Evolutionary conservation across 2,329 filamentous ascomycete genomes (phyloP).

Genomic region (Arthrobotrys sinensis): DNA sequence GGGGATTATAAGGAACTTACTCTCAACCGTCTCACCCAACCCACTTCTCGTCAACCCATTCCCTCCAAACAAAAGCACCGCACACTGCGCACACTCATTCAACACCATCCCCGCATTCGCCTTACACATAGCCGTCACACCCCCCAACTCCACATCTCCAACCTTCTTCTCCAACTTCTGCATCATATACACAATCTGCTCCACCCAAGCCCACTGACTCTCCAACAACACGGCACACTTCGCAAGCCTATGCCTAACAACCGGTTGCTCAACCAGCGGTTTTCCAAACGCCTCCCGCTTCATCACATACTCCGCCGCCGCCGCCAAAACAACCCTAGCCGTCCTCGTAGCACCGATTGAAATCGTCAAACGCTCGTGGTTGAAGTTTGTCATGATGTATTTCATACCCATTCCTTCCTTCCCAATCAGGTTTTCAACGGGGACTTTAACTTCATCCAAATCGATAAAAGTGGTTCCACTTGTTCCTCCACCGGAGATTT

Average conservation of each 20-base stretch:
- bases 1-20: constrained; percentile 69
- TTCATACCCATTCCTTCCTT: constrained; percentile 80
- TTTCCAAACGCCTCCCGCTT: constrained; percentile 79
- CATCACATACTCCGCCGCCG: constrained; percentile 76
- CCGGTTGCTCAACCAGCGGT: constrained; percentile 80
- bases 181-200: constrained; percentile 80
- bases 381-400: constrained; percentile 85
- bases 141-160: constrained; percentile 78
- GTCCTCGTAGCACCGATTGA: constrained; percentile 76
- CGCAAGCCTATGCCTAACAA: constrained; percentile 80
- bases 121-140: constrained; percentile 80
- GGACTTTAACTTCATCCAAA: constrained; percentile 81
- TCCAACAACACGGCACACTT: constrained; percentile 79
- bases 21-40: constrained; percentile 79
- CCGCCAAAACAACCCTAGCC: constrained; percentile 74
- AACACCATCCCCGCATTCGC: constrained; percentile 80
- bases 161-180: constrained; percentile 74
- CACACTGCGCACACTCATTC: constrained; percentile 79
- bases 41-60: constrained; percentile 80
- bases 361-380: constrained; percentile 81
- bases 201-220: constrained; percentile 80
- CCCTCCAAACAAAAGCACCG: constrained; percentile 80
- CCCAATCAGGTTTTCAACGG: constrained; percentile 79
- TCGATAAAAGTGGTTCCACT: constrained; percentile 83
- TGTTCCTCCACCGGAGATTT: constrained; percentile 76